Base-by-base conservation (phyloP, 2,329 filamentous ascomycete species). In the Fusarium sp. region DNA sequence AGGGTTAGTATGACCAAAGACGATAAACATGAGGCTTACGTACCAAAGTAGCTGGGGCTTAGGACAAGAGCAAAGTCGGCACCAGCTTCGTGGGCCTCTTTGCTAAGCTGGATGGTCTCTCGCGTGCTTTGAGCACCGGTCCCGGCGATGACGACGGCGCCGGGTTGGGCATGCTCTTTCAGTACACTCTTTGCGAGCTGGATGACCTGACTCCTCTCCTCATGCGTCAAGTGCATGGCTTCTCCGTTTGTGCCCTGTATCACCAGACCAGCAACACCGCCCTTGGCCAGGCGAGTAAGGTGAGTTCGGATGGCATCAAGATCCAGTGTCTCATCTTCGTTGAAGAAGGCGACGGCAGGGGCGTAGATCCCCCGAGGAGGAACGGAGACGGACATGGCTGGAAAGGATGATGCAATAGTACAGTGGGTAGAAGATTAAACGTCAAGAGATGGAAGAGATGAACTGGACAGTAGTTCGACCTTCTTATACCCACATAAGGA, bases 161-260 rank as follows among this genome's bases (percentile, higher is more conserved):
- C 80, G 2, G 82, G 76, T 73, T 85, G 87, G 7, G 89, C 88
- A 23, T 85, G 84, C 31, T 85, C 82, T 72, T 91, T 85, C 12
- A 92, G 82, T 16, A 89, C 89, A 57, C 85, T 83, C 28, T 89
- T 87, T 6, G 90, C 91, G n/a, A 87, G 84, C 57, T 82, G 81
- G 15, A 89, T 92, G 69, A 93, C 84, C 52, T 86, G 81, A 55
- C 87, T 86, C 58, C 91, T 86, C 78, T 94, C 91, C n/a, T 87
- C 84, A 70, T 88, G 88, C 48, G 87, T 87, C 9, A 94, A 83
- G 74, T 93, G 91, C 3, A 91, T 90, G 0, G 91, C 91, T 81
- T 94, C 92, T 74, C 91, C 91, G 76, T 93, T 94, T 73, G 89
- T 91, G 44, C 92, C 91, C 78, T 92, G 91, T 8, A 89, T 89